phyloP scores from a whole-genome alignment of 176 grass and related monocot genomes.

The Aegilops speltoides region DNA sequence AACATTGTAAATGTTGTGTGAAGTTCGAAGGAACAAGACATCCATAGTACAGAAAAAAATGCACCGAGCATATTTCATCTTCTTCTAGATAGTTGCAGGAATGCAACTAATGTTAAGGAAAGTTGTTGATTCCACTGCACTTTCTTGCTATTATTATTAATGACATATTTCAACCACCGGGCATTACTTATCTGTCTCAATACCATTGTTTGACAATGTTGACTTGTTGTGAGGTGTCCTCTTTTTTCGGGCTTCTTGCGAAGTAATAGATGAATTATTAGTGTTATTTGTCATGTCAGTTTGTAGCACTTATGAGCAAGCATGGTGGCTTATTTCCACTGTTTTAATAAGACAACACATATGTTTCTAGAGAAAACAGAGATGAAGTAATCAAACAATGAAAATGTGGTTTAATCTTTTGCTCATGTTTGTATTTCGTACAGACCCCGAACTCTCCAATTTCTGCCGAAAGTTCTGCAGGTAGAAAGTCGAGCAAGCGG shows the following conservation, averaged over 20 bases:
- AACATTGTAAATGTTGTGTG: background rate
- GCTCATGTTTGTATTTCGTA: constrained; percentile 26
- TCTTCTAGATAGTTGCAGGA: background rate
- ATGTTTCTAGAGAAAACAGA: background rate
- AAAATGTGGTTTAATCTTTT: constrained; percentile 15
- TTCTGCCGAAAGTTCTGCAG: constrained; percentile 50
- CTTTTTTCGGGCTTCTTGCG: background rate
- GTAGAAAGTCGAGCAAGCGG: constrained; percentile 68
- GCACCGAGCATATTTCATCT: background rate
- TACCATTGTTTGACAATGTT: background rate
- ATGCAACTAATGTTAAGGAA: background rate
- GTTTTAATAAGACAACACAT: background rate
- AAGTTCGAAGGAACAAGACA: background rate
- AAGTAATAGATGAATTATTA: background rate
- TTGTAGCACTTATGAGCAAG: background rate
- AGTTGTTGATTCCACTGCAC: background rate
- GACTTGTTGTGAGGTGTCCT: background rate
- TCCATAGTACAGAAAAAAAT: background rate
- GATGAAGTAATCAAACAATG: background rate
- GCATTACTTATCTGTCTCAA: background rate
- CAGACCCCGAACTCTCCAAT: constrained; percentile 87
- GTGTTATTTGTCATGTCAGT: background rate
- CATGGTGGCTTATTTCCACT: background rate
- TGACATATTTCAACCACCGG: background rate
- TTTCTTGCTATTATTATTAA: background rate